phyloP scores from a whole-genome alignment of 2,329 filamentous ascomycete genomes.

The Thermomyces lanuginosus region DNA sequence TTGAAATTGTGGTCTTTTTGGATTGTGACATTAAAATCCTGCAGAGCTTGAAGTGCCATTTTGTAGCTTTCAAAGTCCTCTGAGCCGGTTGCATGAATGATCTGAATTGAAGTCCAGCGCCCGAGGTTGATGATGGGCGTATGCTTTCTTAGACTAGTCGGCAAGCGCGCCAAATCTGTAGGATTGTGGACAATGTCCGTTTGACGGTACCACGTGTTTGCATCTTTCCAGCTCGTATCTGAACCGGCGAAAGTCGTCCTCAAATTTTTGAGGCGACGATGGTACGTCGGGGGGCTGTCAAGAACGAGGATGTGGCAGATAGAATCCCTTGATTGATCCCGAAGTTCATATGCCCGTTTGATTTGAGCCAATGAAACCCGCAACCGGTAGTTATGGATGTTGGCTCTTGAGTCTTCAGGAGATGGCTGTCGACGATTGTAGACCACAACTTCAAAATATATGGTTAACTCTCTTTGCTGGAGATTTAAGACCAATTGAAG shows the following conservation, averaged over 20 bases:
- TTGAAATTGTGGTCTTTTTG: slow-evolving; percentile 33
- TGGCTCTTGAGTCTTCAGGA: not conserved
- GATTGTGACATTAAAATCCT: slow-evolving; percentile 55
- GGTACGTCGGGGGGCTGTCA: slow-evolving; percentile 31
- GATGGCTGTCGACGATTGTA: slow-evolving; percentile 6
- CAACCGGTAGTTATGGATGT: slow-evolving; percentile 24
- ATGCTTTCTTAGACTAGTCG: slow-evolving; percentile 33
- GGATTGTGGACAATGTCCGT: slow-evolving; percentile 42
- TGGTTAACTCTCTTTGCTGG: slow-evolving; percentile 25
- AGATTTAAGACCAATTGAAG: slow-evolving; percentile 29
- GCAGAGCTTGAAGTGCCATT: slow-evolving; percentile 38
- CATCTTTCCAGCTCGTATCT: slow-evolving; percentile 36
- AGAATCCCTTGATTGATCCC: slow-evolving; percentile 7
- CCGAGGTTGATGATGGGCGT: slow-evolving; percentile 44
- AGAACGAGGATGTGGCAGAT: slow-evolving; percentile 24
- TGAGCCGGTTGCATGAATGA: slow-evolving; percentile 29
- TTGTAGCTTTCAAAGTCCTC: slow-evolving; percentile 21
- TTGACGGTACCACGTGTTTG: slow-evolving; percentile 45
- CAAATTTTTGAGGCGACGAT: slow-evolving; percentile 21
- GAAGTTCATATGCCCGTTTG: slow-evolving; percentile 20
- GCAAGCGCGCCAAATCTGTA: slow-evolving; percentile 16
- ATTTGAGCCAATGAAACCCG: slow-evolving; percentile 31
- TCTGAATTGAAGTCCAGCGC: slow-evolving; percentile 46
- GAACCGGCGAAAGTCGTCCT: slow-evolving; percentile 27
- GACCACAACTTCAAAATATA: slow-evolving; percentile 29